These are phyloP conservation scores for Cercis canadensis DNA, from an alignment of 306 rosid species.

Conservation along the genomic window DNA sequence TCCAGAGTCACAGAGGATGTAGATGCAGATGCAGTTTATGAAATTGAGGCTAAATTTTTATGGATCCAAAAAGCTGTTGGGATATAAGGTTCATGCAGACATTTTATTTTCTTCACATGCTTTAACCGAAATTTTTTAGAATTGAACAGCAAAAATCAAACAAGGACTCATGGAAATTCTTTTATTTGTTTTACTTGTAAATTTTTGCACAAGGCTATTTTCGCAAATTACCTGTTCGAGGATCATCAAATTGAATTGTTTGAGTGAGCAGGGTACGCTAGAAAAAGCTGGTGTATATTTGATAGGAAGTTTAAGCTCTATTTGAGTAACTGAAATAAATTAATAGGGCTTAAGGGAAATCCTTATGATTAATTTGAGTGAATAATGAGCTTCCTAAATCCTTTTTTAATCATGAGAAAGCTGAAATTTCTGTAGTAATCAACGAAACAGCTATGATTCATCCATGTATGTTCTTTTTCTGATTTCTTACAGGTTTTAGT, in stretches of 20 bases:
- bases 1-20: constrained; percentile 32
- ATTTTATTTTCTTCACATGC: constrained; percentile 43
- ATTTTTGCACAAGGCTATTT: constrained; percentile 39
- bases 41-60: constrained; percentile 33
- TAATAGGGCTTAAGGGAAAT: constrained; percentile 4
- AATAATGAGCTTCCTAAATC: background rate
- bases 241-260: constrained; percentile 24
- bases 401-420: background rate
- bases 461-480: too few species aligned
- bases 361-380: constrained; percentile 10
- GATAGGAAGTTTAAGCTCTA: constrained; percentile 22
- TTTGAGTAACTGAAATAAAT: constrained; percentile 19
- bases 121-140: constrained; percentile 34
- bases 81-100: constrained; percentile 37
- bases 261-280: constrained; percentile 30
- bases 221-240: constrained; percentile 33
- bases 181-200: constrained; percentile 57
- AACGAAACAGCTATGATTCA: too few species aligned
- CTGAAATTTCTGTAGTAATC: too few species aligned
- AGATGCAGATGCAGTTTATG: constrained; percentile 22
- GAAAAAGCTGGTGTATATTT: constrained; percentile 31
- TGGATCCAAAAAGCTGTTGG: constrained; percentile 25
- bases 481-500: too few species aligned
- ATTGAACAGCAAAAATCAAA: constrained; percentile 37
- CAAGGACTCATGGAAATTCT: constrained; percentile 50